Base-by-base conservation (phyloP, 2,329 filamentous ascomycete species). In the Stachybotrys elegans region DNA sequence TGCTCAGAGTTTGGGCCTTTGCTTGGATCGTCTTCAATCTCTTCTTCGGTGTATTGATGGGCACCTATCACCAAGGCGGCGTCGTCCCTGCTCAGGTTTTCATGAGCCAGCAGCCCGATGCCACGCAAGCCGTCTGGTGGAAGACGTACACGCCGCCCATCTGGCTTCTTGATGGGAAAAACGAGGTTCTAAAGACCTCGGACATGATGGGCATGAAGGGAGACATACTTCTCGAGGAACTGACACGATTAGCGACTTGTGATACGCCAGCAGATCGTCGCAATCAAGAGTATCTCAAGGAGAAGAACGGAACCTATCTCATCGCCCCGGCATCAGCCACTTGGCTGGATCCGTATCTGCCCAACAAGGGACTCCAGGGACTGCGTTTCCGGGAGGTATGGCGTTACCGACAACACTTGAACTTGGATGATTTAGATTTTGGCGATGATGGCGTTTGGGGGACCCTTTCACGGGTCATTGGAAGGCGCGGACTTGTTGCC, bases 71-170 rank as follows among this genome's bases (percentile, higher is more conserved):
- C 61, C 87, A 92, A 65, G 87, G 84, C 22, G 87, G 87, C 35
- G 79, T 91, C 21, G 75, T 92, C 2, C 84, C 86, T 1, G 81
- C 80, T 6, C 87, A 92, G 56, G 79, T 86, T 1, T 88, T 88
- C 58, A 73, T 92, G 57, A 85, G 81, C 56, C 78, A 78, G 43
- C 82, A 86, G 51, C 73, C 79, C 5, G 83, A 85, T 50, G 80
- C 85, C 8, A 82, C 81, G 2, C 75, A 84, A 25, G 84, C 83
- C 4, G 73, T 87, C 41, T 92, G 87, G 87, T 92, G 87, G 87
- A 91, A 90, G 62, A 91, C 87, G 1, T 91, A 91, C 59, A 86
- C 83, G 59, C 87, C 87, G 16, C 87, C 87, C 0, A 83, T 85
- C 27, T 92, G 87, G 86, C 73, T 92, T 17, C 70, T 91, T 6